phyloP scores from a whole-genome alignment of 768 basidiomycete genomes.

The Imleria badia region DNA sequence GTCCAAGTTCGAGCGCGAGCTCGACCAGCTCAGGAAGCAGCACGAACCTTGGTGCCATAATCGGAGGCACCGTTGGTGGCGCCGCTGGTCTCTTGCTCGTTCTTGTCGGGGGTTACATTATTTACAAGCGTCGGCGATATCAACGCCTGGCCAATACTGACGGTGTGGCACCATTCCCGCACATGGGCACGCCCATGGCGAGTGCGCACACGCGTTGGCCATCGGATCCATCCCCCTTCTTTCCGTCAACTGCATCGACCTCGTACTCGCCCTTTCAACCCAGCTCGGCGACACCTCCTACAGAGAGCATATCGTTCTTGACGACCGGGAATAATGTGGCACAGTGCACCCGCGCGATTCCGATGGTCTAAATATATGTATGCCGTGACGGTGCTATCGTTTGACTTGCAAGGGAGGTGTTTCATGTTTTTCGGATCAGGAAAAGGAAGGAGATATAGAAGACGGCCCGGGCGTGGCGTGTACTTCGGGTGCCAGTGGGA shows the following conservation, averaged over 20 bases:
- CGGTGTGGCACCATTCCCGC: not conserved
- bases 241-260: not conserved
- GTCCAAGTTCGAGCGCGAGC: constrained; percentile 1
- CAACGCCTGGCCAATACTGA: not conserved
- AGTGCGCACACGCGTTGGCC: constrained; percentile 5
- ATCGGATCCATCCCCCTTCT: constrained; percentile 10
- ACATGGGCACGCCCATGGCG: not conserved
- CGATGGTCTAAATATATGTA: constrained; percentile 16
- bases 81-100: constrained; percentile 16
- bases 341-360: constrained; percentile 16
- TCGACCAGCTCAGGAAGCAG: constrained; percentile 4
- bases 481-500: no score
- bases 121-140: constrained; percentile 13
- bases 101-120: constrained; percentile 11
- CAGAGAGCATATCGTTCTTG: constrained; percentile 10
- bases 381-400: no score
- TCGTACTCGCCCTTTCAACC: constrained; percentile 1
- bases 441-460: no score
- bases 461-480: no score
- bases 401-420: no score
- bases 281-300: constrained; percentile 9
- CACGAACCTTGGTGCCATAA: constrained; percentile 17
- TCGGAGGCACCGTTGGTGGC: constrained; percentile 24
- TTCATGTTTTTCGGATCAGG: no score
- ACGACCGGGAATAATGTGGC: not conserved